Conservation (phyloP, 345 rosid genomes). For the Balakata baccata region DNA sequence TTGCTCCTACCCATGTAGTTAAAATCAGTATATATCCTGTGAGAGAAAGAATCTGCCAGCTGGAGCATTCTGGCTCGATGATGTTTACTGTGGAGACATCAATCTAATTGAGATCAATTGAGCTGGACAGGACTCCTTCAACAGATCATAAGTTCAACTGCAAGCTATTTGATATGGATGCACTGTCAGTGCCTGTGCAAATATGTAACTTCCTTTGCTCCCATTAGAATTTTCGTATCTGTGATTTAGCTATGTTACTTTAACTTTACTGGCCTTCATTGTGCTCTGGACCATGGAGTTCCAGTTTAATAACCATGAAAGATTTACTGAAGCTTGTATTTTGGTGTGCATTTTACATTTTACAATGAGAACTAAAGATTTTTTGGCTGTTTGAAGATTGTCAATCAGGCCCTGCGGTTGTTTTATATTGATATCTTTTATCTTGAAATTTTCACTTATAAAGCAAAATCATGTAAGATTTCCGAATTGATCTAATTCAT, state of each 20-base stretch:
- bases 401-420: neutral
- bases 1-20: constrained; percentile 78
- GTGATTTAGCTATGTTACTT: neutral
- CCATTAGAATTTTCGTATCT: constrained; percentile 10
- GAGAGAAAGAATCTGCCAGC: constrained; percentile 70
- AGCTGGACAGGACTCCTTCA: constrained; percentile 58
- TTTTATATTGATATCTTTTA: neutral
- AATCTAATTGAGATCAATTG: constrained; percentile 68
- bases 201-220: neutral
- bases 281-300: neutral
- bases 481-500: neutral
- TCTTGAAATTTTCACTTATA: neutral
- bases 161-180: neutral
- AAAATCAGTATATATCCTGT: constrained; percentile 70
- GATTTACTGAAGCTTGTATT: neutral
- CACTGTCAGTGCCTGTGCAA: neutral
- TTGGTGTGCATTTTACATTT: neutral
- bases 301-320: neutral
- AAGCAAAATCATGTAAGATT: neutral
- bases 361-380: too few species aligned
- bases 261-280: constrained; percentile 5
- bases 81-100: constrained; percentile 31
- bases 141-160: constrained; percentile 61
- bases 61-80: constrained; percentile 75
- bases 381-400: neutral